Conservation (phyloP, 805 yeast species). For the Sugiyamaella lignohabitans region DNA sequence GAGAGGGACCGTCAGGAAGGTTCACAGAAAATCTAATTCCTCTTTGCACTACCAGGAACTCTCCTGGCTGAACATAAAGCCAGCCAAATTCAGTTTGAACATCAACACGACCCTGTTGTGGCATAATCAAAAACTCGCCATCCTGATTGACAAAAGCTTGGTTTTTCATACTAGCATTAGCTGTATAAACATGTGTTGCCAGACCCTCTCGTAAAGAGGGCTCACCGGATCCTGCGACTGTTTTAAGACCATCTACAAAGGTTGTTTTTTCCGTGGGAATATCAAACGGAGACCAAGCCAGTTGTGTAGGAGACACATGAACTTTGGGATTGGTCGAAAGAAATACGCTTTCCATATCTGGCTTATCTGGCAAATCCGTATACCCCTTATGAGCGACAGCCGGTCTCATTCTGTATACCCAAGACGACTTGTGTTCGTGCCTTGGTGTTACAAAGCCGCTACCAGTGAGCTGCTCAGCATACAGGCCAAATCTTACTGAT, state of each 20-base stretch:
- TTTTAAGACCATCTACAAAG: conserved; percentile 18
- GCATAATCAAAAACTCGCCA: conserved; percentile 24
- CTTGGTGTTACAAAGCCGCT: conserved; percentile 28
- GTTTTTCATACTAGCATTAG: conserved; percentile 16
- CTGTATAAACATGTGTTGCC: conserved; percentile 20
- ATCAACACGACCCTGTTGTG: conserved; percentile 22
- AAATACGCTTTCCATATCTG: background rate
- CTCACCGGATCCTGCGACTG: conserved; percentile 20
- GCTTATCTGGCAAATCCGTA: conserved; percentile 1
- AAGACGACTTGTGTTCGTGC: conserved; percentile 22
- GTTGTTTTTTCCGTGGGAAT: conserved; percentile 8
- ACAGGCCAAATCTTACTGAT: conserved; percentile 21
- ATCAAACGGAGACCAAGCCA: conserved; percentile 20
- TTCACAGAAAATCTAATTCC: conserved; percentile 21
- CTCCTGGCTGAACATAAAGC: conserved; percentile 20
- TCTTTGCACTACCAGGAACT: conserved; percentile 22
- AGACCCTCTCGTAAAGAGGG: conserved; percentile 17
- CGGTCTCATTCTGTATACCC: conserved; percentile 25
- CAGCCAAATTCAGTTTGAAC: conserved; percentile 24
- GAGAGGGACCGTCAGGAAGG: conserved; percentile 13
- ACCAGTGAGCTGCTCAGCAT: conserved; percentile 28
- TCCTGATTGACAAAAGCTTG: conserved; percentile 20
- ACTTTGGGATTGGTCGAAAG: background rate
- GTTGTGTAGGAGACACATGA: conserved; percentile 18
- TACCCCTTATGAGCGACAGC: conserved; percentile 20